Evolutionary conservation across 768 basidiomycete genomes (phyloP), one percentile per base, ranked within the genome.

Genomic region (Tylopilus sp.): DNA sequence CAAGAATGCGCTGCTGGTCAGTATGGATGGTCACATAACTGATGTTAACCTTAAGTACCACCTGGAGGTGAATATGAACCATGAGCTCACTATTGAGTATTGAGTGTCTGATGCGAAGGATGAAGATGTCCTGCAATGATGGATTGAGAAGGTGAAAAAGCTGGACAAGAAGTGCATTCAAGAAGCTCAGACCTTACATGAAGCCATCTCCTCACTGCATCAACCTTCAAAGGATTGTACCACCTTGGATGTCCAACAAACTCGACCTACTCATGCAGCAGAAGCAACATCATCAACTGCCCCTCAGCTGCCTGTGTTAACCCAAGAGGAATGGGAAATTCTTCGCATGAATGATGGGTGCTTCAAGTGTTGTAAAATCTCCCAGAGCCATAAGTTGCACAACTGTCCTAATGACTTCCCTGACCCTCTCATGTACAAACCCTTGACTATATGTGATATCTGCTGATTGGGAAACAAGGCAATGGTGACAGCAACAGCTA

Each of bases 341-440:
- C 54, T 71, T 0, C 12, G 12, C 0, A 51, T 61, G 0, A 52
- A 64, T 29, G 25, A 55, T 3, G 63, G 69, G 0, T 71, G 71
- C 30, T 51, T 58, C 48, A 63, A 68, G 16, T 71, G 70, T 34
- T 44, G 58, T 0, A 24, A 25, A 6, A 22, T 25, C 24, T 42
- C 26, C 7, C 41, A 42, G 17, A 17, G 4, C 3, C 38, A 10
- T 45, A 59, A 9, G 4, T 19, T 58, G 10, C 55, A 10, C 31
- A 54, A 0, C 48, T 71, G 70, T 41, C 53, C 54, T 0, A 54
- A 59, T 21, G 61, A 54, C 2, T 68, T 62, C 46, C 67, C 69
- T 0, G 31, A 58, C 13, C 42, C 34, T 1, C 29, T 43, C 0
- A 52, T 21, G 0, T 71, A 71, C 45, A 54, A 45, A 17, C 3